phyloP scores from a whole-genome alignment of 2,329 filamentous ascomycete species.

The Fusarium protoensiforme region DNA sequence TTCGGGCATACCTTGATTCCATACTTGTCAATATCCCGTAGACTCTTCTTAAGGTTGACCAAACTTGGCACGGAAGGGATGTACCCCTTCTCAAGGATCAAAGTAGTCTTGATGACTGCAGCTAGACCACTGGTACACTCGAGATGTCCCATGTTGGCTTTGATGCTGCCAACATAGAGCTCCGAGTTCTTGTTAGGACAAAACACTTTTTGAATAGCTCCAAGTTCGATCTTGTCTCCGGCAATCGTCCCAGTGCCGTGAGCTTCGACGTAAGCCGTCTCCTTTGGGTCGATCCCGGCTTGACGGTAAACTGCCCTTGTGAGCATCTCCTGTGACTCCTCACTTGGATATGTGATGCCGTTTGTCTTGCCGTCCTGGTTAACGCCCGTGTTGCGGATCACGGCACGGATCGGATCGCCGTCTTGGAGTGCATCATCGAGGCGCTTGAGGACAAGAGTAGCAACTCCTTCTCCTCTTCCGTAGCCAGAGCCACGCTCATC shows the following conservation, averaged over 20 bases:
- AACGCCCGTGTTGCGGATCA: not conserved
- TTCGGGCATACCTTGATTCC: conserved; percentile 5
- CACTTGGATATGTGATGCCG: conserved; percentile 8
- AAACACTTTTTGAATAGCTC: conserved; percentile 6
- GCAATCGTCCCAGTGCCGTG: conserved; percentile 19
- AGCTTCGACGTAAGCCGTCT: conserved; percentile 5
- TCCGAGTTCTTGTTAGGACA: not conserved
- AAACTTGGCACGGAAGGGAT: conserved; percentile 18
- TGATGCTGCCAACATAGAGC: conserved; percentile 16
- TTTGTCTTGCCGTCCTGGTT: not conserved
- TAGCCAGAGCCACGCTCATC: not conserved
- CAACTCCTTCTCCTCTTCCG: not conserved
- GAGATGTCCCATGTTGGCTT: conserved; percentile 28
- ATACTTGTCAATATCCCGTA: not conserved
- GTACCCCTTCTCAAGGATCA: conserved; percentile 19
- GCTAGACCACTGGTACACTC: conserved; percentile 19
- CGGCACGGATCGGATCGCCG: not conserved
- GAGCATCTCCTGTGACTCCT: conserved; percentile 1
- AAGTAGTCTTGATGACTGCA: conserved; percentile 13
- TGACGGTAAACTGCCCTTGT: not conserved
- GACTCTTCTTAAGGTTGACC: not conserved
- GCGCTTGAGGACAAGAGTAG: not conserved
- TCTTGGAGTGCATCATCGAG: not conserved
- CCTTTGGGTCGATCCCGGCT: not conserved
- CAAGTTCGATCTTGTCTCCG: conserved; percentile 13